phyloP scores from a whole-genome alignment of 2,329 filamentous ascomycete genomes.

The Colletotrichum spaethianum region DNA sequence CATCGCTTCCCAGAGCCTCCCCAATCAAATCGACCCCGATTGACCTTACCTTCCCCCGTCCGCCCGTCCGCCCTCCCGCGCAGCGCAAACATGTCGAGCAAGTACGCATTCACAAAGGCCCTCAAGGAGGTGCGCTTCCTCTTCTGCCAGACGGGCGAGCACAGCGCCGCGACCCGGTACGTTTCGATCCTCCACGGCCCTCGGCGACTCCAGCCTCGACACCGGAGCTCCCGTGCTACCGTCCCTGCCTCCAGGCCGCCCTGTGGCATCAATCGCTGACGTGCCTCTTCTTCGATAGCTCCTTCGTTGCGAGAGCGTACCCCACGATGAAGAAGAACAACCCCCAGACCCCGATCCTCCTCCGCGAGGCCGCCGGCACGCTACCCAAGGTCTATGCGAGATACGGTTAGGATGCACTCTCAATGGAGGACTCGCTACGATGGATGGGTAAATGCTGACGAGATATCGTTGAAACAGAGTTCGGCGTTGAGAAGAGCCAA shows the following conservation, averaged over 20 bases:
- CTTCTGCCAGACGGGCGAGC: slow-evolving; percentile 94
- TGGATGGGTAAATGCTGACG: slow-evolving; percentile 40
- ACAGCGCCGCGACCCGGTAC: slow-evolving; percentile 90
- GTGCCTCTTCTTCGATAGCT: slow-evolving; percentile 65
- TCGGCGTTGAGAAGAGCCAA: slow-evolving; percentile 70
- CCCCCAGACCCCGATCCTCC: slow-evolving; percentile 91
- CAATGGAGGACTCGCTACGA: background rate
- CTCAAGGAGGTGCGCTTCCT: slow-evolving; percentile 97
- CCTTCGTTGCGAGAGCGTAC: slow-evolving; percentile 92
- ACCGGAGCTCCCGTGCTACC: background rate
- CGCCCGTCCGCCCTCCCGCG: slow-evolving; percentile 11
- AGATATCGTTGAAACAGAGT: slow-evolving; percentile 54
- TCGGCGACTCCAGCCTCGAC: background rate
- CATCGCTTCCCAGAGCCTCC: slow-evolving; percentile 32
- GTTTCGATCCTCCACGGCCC: slow-evolving; percentile 46
- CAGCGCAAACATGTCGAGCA: slow-evolving; percentile 78
- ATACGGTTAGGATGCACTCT: slow-evolving; percentile 78
- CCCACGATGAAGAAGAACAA: slow-evolving; percentile 99
- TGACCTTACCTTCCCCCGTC: slow-evolving; percentile 38
- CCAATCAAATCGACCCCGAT: slow-evolving; percentile 41
- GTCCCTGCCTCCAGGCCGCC: background rate
- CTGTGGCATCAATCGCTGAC: slow-evolving; percentile 39
- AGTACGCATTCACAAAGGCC: slow-evolving; percentile 90
- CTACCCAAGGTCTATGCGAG: slow-evolving; percentile 90
- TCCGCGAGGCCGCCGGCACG: slow-evolving; percentile 90